Percentiles rank a stretch among this genome's conserved stretches.
These are phyloP conservation scores for Xylaria telfairii DNA, from an alignment of 495 filamentous ascomycete genomes.

Conservation along the genomic window DNA sequence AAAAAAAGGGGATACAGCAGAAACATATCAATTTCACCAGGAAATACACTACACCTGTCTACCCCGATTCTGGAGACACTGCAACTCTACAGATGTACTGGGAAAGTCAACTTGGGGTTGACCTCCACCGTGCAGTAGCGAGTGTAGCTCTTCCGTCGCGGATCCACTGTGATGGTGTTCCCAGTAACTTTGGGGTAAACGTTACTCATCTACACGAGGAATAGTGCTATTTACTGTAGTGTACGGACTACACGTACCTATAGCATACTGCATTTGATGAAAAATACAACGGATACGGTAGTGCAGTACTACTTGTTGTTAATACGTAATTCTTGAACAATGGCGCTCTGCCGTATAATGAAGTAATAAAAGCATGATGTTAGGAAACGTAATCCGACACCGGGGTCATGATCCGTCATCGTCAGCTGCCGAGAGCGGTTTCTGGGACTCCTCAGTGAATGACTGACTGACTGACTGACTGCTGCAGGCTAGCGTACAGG, in stretches of 20 bases:
- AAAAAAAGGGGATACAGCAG: not conserved
- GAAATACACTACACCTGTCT: not conserved
- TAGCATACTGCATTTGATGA: not conserved
- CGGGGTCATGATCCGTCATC: slow-evolving; percentile 9
- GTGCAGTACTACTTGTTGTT: too few species aligned
- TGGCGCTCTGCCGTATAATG: not conserved
- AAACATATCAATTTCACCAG: not conserved
- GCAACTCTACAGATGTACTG: not conserved
- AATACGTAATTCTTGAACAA: not conserved
- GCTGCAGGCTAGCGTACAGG: too few species aligned
- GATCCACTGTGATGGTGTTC: not conserved
- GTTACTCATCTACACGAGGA: not conserved
- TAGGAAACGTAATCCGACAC: slow-evolving; percentile 14
- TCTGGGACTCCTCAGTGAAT: not conserved
- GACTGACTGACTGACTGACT: not conserved
- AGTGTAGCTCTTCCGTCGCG: slow-evolving; percentile 4
- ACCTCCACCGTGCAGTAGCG: not conserved
- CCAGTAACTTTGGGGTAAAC: slow-evolving; percentile 1
- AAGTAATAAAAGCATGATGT: slow-evolving; percentile 5
- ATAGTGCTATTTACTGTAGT: too few species aligned
- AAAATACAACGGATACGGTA: not conserved
- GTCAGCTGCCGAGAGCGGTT: not conserved
- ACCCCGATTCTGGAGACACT: not conserved
- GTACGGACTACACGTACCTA: too few species aligned
- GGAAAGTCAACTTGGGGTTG: not conserved